These are phyloP conservation scores for Rhizopogon rudus DNA, from an alignment of 768 basidiomycete species.

Conservation along the genomic window DNA sequence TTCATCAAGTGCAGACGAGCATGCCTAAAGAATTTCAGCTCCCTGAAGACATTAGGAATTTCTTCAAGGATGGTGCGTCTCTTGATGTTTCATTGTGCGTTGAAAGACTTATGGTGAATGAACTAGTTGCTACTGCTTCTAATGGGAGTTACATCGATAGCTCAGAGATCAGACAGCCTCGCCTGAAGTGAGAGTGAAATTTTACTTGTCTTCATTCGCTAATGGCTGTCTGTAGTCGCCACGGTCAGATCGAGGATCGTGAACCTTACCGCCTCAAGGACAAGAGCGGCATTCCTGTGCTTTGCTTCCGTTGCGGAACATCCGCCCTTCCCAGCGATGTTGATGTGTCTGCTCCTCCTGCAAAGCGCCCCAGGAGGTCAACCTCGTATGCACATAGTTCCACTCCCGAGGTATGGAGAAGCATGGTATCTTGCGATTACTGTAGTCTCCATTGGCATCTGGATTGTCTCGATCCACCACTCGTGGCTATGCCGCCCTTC, in stretches of 20 bases:
- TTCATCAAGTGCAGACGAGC: constrained; percentile 59
- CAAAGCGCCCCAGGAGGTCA: constrained; percentile 51
- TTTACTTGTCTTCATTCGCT: constrained; percentile 1
- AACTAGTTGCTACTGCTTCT: constrained; percentile 67
- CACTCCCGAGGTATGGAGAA: constrained; percentile 55
- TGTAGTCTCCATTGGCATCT: constrained; percentile 95
- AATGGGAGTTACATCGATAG: constrained; percentile 83
- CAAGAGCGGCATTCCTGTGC: constrained; percentile 73
- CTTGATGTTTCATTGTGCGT: constrained; percentile 10
- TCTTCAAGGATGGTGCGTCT: constrained; percentile 80
- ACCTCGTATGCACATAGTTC: constrained; percentile 31
- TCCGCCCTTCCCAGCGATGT: constrained; percentile 64
- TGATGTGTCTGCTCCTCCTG: constrained; percentile 46
- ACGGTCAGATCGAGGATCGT: constrained; percentile 86
- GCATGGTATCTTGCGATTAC: constrained; percentile 92
- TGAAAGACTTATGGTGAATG: constrained; percentile 4
- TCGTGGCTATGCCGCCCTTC: constrained; percentile 78
- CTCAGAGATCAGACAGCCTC: constrained; percentile 69
- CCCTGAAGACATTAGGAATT: constrained; percentile 76
- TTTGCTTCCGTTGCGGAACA: constrained; percentile 87
- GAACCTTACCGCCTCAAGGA: constrained; percentile 87
- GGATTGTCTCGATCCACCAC: constrained; percentile 91
- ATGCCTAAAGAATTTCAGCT: constrained; percentile 84
- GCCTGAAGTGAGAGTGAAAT: constrained; percentile 65
- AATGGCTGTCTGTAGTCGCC: constrained; percentile 47